phyloP scores from a whole-genome alignment of 2,329 filamentous ascomycete genomes.

The Pseudomassariella vexata region DNA sequence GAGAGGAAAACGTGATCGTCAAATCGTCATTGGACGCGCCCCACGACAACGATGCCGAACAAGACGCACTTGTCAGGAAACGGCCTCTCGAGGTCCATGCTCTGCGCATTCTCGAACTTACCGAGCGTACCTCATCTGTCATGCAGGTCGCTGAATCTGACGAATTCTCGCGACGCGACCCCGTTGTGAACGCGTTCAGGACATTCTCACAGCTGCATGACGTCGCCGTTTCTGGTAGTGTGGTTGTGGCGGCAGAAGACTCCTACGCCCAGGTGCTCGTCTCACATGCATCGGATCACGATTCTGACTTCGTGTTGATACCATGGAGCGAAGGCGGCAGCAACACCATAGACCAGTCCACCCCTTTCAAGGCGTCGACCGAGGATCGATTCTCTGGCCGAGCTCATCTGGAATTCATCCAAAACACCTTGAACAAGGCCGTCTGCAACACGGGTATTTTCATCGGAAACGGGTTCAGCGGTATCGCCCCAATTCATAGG shows the following conservation, averaged over 20 bases:
- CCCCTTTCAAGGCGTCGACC: slow-evolving; percentile 33
- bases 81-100: slow-evolving; percentile 70
- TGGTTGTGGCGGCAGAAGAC: slow-evolving; percentile 71
- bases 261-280: slow-evolving; percentile 75
- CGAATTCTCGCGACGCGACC: slow-evolving; percentile 67
- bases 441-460: slow-evolving; percentile 70
- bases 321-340: slow-evolving; percentile 85
- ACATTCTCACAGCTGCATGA: slow-evolving; percentile 82
- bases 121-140: slow-evolving; percentile 87
- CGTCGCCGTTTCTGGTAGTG: slow-evolving; percentile 73
- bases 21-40: slow-evolving; percentile 10
- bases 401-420: slow-evolving; percentile 70
- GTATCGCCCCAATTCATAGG: slow-evolving; percentile 24
- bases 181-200: slow-evolving; percentile 85
- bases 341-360: slow-evolving; percentile 58
- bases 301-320: slow-evolving; percentile 70
- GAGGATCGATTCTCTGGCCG: slow-evolving; percentile 57
- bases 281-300: slow-evolving; percentile 62
- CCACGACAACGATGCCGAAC: slow-evolving; percentile 17
- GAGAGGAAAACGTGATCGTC: slow-evolving; percentile 34
- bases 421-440: slow-evolving; percentile 56
- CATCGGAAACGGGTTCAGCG: slow-evolving; percentile 59
- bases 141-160: slow-evolving; percentile 87
- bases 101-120: slow-evolving; percentile 79
- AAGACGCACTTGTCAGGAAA: slow-evolving; percentile 22